Evolutionary conservation across 164 flowering plant genomes (phyloP), one percentile per base, ranked within the genome.

Genomic region (Euptelea pleiosperma): DNA sequence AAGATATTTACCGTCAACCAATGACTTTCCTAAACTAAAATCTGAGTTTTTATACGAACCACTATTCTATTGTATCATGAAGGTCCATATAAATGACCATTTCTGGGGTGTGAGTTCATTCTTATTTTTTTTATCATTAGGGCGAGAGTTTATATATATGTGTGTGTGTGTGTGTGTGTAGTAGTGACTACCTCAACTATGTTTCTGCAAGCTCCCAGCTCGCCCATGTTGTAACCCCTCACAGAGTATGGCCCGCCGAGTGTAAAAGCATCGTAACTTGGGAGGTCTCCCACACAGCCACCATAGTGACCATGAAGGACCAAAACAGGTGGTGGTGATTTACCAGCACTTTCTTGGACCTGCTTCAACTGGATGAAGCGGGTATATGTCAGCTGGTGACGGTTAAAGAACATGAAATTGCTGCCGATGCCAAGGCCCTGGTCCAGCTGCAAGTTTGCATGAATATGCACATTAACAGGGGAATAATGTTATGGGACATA

Each of bases 211-310:
- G 99, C 99, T 29, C 99, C 99, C 14, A 94, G 70, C 67, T 94
- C 99, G 42, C 99, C 99, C 99, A 89, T 91, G 76, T 89, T 94
- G 70, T 91, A 94, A 50, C 99, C 99, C 59, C 98, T 73, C 19
- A 94, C 99, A 44, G 96, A 94, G 63, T 91, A 91, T 4, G 99
- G 98, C 12, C 98, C 99, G 1, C 98, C 99, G 37, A 94, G 87
- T 18, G 94, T 80, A 68, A 94, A 94, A 36, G 98, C 98, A 67
- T 94, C 99, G 68, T 94, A 91, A 63, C 99, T 94, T 24, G 99
- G 94, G 61, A 94, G 96, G 73, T 94, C 99, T 34, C 98, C 98
- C 3, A 94, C 86, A 77, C 99, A 94, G 25, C 99, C 99, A 55
- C 99, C 98, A 70, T 91, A 94, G 58, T 87, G 98, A 26, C 96